Base-by-base conservation (phyloP, 257 asterid species). In the Lithospermum erythrorhizon region DNA sequence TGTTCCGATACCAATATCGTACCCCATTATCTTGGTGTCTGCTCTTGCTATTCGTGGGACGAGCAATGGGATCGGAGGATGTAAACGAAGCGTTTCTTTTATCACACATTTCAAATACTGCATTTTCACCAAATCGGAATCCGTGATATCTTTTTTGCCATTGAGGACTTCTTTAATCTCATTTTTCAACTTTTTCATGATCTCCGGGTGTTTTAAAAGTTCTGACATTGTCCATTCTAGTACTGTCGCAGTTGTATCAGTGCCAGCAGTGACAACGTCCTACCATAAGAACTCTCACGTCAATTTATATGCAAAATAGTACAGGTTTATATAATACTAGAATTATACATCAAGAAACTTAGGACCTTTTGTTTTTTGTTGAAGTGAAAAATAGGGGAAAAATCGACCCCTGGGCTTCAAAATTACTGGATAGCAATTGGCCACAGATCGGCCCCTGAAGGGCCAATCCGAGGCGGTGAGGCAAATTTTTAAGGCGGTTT, bases 51-150 rank as follows among this genome's bases (percentile, higher is more conserved):
- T 14, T 18, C 70, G 57, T 4, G 73, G 70, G 59, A 72, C 66
- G 8, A 70, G 45, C 9, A 72, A 29, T 6, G 77, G 77, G 17
- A 72, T 53, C 24, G 77, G 69, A 63, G 73, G 73, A 47, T 72
- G 73, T 9, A 67, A 20, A 0, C 70, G 70, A 5, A 67, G 77
- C 8, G 67, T 35, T 54, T 70, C 75, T 9, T 70, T 70, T 7
- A 70, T 55, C n/a, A 55, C 67, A n/a, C 63, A 64, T 23, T 59
- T 67, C 18, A 67, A 24, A 15, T 63, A 72, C 1, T 4, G 15
- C 70, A 72, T 67, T 25, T 72, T 72, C 21, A 23, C 62, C 18
- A 72, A 25, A 54, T 72, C 69, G 3, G 53, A 4, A 2, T 72
- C 76, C 2, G 53, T 60, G 17, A 64, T 52, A 9, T 27, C 15